A percentile compares a stretch with the other conserved stretches of the same genome.
phyloP scores from a whole-genome alignment of 345 rosid genomes.

The Adansonia digitata region DNA sequence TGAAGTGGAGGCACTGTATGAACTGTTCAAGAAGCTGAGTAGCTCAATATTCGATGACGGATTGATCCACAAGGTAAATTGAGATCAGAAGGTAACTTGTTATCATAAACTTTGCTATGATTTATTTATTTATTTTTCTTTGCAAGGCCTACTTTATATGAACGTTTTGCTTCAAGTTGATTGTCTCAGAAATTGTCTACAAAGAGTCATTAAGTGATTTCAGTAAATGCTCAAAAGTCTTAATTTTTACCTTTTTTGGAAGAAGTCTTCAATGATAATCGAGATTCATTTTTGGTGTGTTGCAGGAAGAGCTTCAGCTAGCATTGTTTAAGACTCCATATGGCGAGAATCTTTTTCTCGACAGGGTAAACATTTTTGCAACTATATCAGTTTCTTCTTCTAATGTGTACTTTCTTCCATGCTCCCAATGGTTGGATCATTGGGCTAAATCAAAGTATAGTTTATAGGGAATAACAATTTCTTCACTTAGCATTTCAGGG shows the following conservation, averaged over 20 bases:
- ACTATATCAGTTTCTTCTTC: not conserved
- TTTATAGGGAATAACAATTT: not conserved
- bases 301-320: conserved; percentile 81
- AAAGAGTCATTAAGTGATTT: not conserved
- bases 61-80: conserved; percentile 58
- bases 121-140: too few species aligned
- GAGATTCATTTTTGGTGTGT: not conserved
- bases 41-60: conserved; percentile 52
- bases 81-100: not conserved
- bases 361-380: conserved; percentile 50
- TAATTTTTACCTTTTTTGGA: too few species aligned
- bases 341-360: conserved; percentile 79
- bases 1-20: conserved; percentile 58
- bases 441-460: not conserved
- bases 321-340: conserved; percentile 57
- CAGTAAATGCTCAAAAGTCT: not conserved
- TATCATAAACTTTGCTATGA: not conserved
- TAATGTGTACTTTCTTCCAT: not conserved
- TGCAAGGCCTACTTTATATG: not conserved
- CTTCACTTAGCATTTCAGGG: not conserved
- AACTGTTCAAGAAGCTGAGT: conserved; percentile 51
- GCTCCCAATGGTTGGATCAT: not conserved
- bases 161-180: not conserved
- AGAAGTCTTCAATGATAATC: not conserved
- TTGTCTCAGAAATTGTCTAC: not conserved